phyloP scores from a whole-genome alignment of 768 basidiomycete genomes.

The Xerocomus brunneocitrinus region DNA sequence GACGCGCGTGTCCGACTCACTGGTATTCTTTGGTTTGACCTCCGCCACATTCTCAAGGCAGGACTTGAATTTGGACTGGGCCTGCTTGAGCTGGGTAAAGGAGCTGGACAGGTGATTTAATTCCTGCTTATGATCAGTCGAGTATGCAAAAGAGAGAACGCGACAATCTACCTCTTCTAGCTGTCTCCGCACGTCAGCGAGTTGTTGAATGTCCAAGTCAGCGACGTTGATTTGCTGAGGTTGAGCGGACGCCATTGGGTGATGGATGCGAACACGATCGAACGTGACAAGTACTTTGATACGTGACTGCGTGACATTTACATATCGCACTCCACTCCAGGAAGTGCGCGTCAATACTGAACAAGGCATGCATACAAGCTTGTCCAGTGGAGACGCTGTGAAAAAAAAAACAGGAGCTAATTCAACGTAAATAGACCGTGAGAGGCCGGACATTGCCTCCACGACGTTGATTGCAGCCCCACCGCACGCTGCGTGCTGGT shows the following conservation, averaged over 20 bases:
- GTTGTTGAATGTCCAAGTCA: constrained; percentile 82
- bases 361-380: no score
- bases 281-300: background rate
- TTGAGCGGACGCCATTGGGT: constrained; percentile 37
- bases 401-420: no score
- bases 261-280: background rate
- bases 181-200: constrained; percentile 85
- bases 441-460: constrained; percentile 24
- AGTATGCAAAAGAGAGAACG: background rate
- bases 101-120: constrained; percentile 87
- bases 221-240: constrained; percentile 71
- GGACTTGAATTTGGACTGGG: constrained; percentile 86
- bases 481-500: constrained; percentile 21
- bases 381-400: no score
- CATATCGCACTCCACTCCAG: background rate
- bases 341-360: background rate
- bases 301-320: constrained; percentile 4
- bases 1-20: constrained; percentile 29
- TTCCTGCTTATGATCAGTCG: constrained; percentile 52
- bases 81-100: constrained; percentile 88
- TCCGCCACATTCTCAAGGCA: constrained; percentile 80
- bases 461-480: constrained; percentile 15
- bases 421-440: constrained; percentile 22
- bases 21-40: constrained; percentile 64
- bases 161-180: constrained; percentile 71